Percentiles rank a stretch among this genome's conserved stretches.
Evolutionary conservation across 2,329 filamentous ascomycete genomes (phyloP).

Genomic region (Fusarium torreyae): DNA sequence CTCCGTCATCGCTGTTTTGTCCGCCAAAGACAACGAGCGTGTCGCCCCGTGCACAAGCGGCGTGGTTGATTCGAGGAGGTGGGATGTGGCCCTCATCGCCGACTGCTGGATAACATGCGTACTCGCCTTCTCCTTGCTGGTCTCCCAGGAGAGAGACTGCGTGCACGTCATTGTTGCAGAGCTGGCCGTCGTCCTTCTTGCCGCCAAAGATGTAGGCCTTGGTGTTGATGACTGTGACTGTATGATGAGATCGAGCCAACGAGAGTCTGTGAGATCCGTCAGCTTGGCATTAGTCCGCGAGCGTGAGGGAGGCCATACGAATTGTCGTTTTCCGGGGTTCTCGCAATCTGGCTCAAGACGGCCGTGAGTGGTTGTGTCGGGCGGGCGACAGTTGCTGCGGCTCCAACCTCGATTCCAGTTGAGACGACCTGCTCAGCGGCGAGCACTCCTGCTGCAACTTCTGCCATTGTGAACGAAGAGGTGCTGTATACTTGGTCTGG

Average conservation of each 20-base stretch:
- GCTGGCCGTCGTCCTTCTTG: slow-evolving; percentile 23
- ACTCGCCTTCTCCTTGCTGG: slow-evolving; percentile 18
- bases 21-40: slow-evolving; percentile 37
- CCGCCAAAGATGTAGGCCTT: slow-evolving; percentile 44
- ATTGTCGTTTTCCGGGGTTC: slow-evolving; percentile 22
- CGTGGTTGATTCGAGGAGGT: slow-evolving; percentile 19
- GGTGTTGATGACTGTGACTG: slow-evolving; percentile 29
- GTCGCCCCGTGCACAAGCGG: slow-evolving; percentile 28
- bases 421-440: slow-evolving; percentile 42
- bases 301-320: neutral
- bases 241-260: slow-evolving; percentile 38
- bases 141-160: slow-evolving; percentile 19
- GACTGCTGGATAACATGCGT: slow-evolving; percentile 42
- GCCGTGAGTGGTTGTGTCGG: slow-evolving; percentile 43
- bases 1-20: slow-evolving; percentile 4
- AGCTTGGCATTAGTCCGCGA: rapidly evolving
- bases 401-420: slow-evolving; percentile 39
- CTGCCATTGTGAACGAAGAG: slow-evolving; percentile 25
- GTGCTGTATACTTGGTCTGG: neutral
- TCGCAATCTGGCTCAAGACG: slow-evolving; percentile 41
- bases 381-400: slow-evolving; percentile 31
- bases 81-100: slow-evolving; percentile 22
- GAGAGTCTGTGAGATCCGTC: neutral
- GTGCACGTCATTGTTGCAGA: slow-evolving; percentile 39
- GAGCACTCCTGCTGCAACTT: slow-evolving; percentile 40